A percentile compares a stretch with the other conserved stretches of the same genome.
Conservation (phyloP, 495 filamentous ascomycete genomes). For the Podospora anserina region DNA sequence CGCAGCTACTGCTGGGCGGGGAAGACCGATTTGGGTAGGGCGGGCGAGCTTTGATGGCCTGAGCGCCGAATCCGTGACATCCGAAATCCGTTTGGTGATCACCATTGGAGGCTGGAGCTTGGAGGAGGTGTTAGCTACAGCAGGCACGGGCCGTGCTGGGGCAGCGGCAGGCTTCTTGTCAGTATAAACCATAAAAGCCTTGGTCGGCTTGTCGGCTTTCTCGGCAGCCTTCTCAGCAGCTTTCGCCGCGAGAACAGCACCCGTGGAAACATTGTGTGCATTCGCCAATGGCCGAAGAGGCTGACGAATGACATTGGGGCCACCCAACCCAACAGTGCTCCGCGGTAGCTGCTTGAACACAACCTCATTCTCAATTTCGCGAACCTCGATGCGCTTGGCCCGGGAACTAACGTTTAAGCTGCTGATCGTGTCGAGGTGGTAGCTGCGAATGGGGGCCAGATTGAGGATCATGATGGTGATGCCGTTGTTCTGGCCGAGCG, state of each 20-base stretch:
- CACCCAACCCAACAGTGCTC: slow-evolving; percentile 44
- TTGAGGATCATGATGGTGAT: slow-evolving; percentile 97
- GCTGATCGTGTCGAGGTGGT: slow-evolving; percentile 90
- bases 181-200: slow-evolving; percentile 78
- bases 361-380: slow-evolving; percentile 90
- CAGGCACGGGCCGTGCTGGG: slow-evolving; percentile 17
- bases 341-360: slow-evolving; percentile 71
- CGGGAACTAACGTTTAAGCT: slow-evolving; percentile 93
- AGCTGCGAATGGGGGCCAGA: slow-evolving; percentile 77
- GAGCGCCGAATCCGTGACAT: slow-evolving; percentile 27
- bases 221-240: slow-evolving; percentile 46
- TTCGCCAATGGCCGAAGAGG: slow-evolving; percentile 71
- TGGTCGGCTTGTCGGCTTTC: slow-evolving; percentile 66
- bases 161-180: slow-evolving; percentile 55
- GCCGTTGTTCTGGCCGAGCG: slow-evolving; percentile 91
- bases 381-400: slow-evolving; percentile 93
- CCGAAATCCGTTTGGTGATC: slow-evolving; percentile 46
- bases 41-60: slow-evolving; percentile 45
- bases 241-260: slow-evolving; percentile 37
- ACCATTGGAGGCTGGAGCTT: slow-evolving; percentile 32
- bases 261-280: slow-evolving; percentile 57
- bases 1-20: slow-evolving; percentile 26
- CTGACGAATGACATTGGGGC: slow-evolving; percentile 58
- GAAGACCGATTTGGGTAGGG: slow-evolving; percentile 25
- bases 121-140: slow-evolving; percentile 36